Evolutionary conservation across 176 grass and related monocot genomes (phyloP).

Genomic region (Zea luxurians): DNA sequence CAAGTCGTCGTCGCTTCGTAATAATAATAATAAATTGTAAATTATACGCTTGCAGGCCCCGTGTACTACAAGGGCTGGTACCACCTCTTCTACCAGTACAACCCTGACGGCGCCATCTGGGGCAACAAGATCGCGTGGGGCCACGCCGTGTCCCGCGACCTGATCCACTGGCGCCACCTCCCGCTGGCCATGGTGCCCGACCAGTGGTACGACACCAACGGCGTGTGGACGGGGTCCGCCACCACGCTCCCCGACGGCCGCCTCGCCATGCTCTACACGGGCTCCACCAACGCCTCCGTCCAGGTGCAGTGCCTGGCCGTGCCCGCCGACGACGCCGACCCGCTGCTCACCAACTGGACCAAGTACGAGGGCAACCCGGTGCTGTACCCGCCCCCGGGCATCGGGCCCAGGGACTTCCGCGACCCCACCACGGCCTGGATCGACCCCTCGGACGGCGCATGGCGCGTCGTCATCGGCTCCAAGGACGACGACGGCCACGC

Average conservation of each 20-base stretch:
- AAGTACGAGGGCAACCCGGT: constrained; percentile 74
- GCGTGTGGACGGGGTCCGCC: constrained; percentile 89
- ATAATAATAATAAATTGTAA: too few species aligned
- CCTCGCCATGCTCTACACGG: constrained; percentile 78
- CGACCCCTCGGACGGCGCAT: constrained; percentile 44
- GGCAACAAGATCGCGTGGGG: constrained; percentile 93
- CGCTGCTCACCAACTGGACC: constrained; percentile 66
- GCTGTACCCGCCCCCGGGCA: constrained; percentile 45
- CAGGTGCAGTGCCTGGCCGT: constrained; percentile 88
- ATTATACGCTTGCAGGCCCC: constrained; percentile 39
- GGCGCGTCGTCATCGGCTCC: constrained; percentile 68
- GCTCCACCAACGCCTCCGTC: constrained; percentile 54
- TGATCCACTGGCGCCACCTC: constrained; percentile 79
- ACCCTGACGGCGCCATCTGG: constrained; percentile 74
- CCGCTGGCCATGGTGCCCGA: constrained; percentile 74
- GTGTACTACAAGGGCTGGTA: constrained; percentile 88
- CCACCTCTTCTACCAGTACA: constrained; percentile 98
- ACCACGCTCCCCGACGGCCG: constrained; percentile 62
- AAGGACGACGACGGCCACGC: constrained; percentile 57
- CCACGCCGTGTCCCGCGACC: constrained; percentile 61
- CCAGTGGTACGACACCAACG: constrained; percentile 77
- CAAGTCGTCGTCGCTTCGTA: too few species aligned
- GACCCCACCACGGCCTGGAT: constrained; percentile 85
- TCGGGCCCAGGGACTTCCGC: constrained; percentile 61
- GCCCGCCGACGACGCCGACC: constrained; percentile 56